phyloP scores from a whole-genome alignment of 2,329 filamentous ascomycete species.

The Colletotrichum phormii region DNA sequence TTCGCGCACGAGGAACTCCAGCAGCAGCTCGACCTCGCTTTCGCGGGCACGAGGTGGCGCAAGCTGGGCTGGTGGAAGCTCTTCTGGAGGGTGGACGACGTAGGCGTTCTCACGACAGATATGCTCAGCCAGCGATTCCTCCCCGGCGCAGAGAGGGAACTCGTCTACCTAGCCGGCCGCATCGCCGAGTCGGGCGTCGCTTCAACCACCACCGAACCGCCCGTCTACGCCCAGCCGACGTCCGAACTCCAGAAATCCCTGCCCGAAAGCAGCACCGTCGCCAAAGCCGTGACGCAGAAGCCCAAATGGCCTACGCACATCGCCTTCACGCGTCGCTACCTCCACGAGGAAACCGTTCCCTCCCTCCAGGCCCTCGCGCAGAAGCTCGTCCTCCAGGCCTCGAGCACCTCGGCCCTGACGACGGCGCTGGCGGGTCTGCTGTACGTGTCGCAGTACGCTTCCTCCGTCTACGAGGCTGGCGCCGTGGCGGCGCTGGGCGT shows the following conservation, averaged over 20 bases:
- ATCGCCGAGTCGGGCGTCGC: slow-evolving; percentile 64
- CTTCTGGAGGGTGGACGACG: slow-evolving; percentile 94
- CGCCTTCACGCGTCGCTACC: slow-evolving; percentile 73
- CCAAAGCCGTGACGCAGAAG: slow-evolving; percentile 31
- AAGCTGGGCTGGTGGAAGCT: slow-evolving; percentile 94
- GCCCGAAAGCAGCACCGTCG: slow-evolving; percentile 6
- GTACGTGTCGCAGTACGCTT: slow-evolving; percentile 66
- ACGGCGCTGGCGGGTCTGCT: slow-evolving; percentile 65
- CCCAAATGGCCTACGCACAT: slow-evolving; percentile 81
- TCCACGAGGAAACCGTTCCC: slow-evolving; percentile 75
- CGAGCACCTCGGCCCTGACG: slow-evolving; percentile 76
- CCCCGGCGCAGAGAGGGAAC: slow-evolving; percentile 79
- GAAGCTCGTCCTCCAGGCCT: slow-evolving; percentile 78
- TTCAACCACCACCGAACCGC: slow-evolving; percentile 30
- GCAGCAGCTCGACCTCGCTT: slow-evolving; percentile 81
- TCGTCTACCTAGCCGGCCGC: slow-evolving; percentile 85
- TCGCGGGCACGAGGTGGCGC: slow-evolving; percentile 80
- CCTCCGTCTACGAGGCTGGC: slow-evolving; percentile 69
- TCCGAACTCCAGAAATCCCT: slow-evolving; percentile 34
- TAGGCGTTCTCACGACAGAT: slow-evolving; percentile 83
- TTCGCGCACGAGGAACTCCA: slow-evolving; percentile 86
- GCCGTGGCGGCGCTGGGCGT: slow-evolving; percentile 71
- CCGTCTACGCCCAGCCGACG: slow-evolving; percentile 50
- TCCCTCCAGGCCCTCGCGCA: slow-evolving; percentile 80
- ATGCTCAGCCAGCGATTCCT: slow-evolving; percentile 84